phyloP scores from a whole-genome alignment of 345 rosid species.

The Hevea brasiliensis region DNA sequence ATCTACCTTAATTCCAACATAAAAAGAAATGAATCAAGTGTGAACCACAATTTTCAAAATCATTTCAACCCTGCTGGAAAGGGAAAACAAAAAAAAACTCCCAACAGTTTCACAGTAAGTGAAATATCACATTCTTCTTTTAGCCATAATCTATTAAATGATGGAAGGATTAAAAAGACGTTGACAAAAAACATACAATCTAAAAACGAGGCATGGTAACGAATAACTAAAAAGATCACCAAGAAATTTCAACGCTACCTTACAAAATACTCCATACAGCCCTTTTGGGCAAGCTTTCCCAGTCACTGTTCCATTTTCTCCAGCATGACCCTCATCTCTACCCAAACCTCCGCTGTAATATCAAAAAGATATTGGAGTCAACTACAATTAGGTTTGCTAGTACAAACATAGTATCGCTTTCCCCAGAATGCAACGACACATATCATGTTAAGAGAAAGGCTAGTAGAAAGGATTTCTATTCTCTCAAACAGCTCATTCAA shows the following conservation, averaged over 20 bases:
- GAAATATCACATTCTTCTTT: neutral
- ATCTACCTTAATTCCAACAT: neutral
- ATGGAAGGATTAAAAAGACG: neutral
- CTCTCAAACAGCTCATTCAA: neutral
- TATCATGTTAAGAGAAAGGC: neutral
- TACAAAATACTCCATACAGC: slow-evolving; percentile 83
- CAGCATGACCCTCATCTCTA: slow-evolving; percentile 46
- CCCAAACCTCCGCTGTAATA: slow-evolving; percentile 76
- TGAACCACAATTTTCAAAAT: neutral
- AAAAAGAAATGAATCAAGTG: neutral
- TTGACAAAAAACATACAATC: neutral
- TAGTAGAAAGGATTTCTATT: neutral
- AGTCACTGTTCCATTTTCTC: slow-evolving; percentile 84
- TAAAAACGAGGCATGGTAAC: neutral
- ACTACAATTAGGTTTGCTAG: neutral
- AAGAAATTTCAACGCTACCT: slow-evolving; percentile 43
- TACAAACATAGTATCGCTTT: neutral
- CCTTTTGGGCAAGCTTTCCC: slow-evolving; percentile 96
- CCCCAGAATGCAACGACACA: neutral
- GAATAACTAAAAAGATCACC: neutral
- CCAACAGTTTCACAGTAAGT: neutral
- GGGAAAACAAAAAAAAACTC: neutral
- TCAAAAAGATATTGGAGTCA: slow-evolving; percentile 6
- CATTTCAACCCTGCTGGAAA: neutral
- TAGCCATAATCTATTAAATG: neutral